Base-by-base conservation (phyloP, 805 yeast species). In the Saccharomycopsis schoenii region DNA sequence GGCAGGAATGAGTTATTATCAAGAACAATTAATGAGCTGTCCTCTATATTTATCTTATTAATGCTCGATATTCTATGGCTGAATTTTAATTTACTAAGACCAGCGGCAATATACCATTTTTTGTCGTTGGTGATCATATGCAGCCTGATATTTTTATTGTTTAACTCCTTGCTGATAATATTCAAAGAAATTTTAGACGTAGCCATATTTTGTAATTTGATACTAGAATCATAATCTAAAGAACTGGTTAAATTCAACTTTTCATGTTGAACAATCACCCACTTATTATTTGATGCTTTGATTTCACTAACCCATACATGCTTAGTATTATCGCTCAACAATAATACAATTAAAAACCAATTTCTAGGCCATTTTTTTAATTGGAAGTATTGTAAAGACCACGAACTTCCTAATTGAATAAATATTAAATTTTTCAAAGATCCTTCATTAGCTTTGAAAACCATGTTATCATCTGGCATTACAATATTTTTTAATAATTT, bases 351-450 rank as follows among this genome's bases (percentile, higher is more conserved):
- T 52, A 64, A 58, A 52, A 64, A 60, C 66, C 66, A 64, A 55
- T 60, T 62, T 11, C 41, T 57, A 3, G 66, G 66, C 66, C 66
- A 64, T 37, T 59, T 54, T 17, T 55, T 59, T 24, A 61, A 21
- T 36, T 58, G 58, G 47, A 59, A 63, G 41, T 40, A 63, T 36
- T 63, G 66, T 21, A 63, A 56, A 4, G 64, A 55, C 64, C 64
- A 63, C n/a, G 58, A 61, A 24, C 43, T 60, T 3, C 55, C 41
- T 24, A 47, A 21, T 47, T 47, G 52, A 12, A 12, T 21, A 24
- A 47, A 47, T 47, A 47, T 24, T 14, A 24, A 19, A 47, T 47
- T 47, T 12, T 47, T 21, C 52, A 47, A 24, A 47, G 52, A 47
- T 47, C 21, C 56, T 29, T 52, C 25, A 47, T 42, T 36, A 29